A percentile compares a stretch with the other conserved stretches of the same genome.
Conservation (phyloP, 306 rosid species). For the Ziziphus jujuba region DNA sequence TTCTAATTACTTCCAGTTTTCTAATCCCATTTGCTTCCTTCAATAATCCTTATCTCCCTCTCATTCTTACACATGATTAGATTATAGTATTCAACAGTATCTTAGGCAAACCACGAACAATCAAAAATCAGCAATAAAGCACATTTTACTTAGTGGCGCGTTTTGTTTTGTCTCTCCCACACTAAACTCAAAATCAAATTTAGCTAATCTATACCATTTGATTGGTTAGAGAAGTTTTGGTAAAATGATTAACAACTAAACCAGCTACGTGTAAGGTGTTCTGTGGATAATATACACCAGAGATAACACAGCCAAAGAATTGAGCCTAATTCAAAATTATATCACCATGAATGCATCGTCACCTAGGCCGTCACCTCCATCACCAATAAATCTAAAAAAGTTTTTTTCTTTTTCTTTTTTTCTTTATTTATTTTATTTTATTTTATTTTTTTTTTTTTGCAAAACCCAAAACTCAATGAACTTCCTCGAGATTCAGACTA, state of each 20-base stretch:
- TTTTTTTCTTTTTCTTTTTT: too few relatives aligned
- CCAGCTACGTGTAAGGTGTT: conserved; percentile 16
- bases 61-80: conserved; percentile 12
- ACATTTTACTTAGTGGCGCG: conserved; percentile 28
- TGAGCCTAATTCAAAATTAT: too few relatives aligned
- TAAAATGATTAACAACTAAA: conserved; percentile 16
- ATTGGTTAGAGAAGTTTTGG: conserved; percentile 24
- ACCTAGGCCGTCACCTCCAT: conserved; percentile 25
- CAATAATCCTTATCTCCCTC: conserved; percentile 7
- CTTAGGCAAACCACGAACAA: conserved; percentile 15
- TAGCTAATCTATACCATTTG: conserved; percentile 17
- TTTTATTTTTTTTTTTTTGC: too few relatives aligned
- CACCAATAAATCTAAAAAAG: background rate
- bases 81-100: conserved; percentile 4
- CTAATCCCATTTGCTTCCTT: background rate
- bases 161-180: conserved; percentile 36
- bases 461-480: background rate
- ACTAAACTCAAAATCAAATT: conserved; percentile 14
- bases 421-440: too few relatives aligned
- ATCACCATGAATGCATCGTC: conserved; percentile 1
- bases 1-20: background rate
- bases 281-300: conserved; percentile 1
- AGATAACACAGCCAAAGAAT: background rate
- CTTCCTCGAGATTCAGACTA: conserved; percentile 61
- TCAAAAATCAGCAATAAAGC: conserved; percentile 10